Base-by-base conservation (phyloP, 2,329 filamentous ascomycete species). In the Hypoxylon sp. region DNA sequence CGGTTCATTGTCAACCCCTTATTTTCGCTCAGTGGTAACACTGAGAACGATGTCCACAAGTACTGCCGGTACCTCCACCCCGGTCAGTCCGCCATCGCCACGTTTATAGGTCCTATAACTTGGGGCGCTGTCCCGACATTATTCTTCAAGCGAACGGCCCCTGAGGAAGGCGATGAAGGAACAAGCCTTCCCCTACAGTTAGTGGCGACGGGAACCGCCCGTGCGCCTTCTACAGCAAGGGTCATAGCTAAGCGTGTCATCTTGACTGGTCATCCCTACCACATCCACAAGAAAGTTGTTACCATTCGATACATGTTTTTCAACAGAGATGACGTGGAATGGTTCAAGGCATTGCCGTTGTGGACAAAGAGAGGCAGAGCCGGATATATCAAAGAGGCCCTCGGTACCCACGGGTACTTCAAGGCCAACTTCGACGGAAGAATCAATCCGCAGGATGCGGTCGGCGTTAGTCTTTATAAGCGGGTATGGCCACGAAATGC, bases 291-390 rank as follows among this genome's bases (percentile, higher is more conserved):
- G 87, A 94, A 92, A 81, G 86, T 99, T 24, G 96, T 99, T 66
- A 99, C 97, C 0, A 91, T 99, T 51, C 91, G 96, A 31, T 99
- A 99, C 87, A 99, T 99, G 97, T 99, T 99, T 87, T 99, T 99
- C 89, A 97, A 95, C 84, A 86, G 92, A 53, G 93, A 95, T 76
- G 97, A 99, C 73, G 93, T 99, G 33, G 90, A 92, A 73, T 99
- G 96, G 94, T 99, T 98, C 88, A 97, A 97, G 84, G 95, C 95
- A 0, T 80, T 99, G 78, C 95, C 96, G 67, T 82, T 99, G 71
- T 99, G 95, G 94, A 99, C 96, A 4, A 93, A 90, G 83, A 84
- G 95, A 31, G 96, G 96, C 5, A 86, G 96, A 69, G 93, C 90
- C 73, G 96, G 96, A 8, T 98, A 91, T 80, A 90, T 99, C 84